Evolutionary conservation across 495 filamentous ascomycete species (phyloP).

Genomic region (Penicillium bovifimosum): DNA sequence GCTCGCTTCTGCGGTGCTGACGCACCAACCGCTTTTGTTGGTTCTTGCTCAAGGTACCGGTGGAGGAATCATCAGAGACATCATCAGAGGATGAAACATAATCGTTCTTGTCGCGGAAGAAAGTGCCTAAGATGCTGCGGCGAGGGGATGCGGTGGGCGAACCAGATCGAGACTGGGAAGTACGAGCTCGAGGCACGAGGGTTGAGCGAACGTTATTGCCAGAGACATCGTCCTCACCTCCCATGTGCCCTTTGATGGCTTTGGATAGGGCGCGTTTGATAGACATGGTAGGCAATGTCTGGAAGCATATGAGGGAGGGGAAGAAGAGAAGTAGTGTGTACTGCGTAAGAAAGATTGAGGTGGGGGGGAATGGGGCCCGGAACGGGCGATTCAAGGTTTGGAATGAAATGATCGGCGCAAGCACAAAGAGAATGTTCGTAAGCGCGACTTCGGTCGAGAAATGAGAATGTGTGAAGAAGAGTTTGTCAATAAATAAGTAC

Average conservation of each 20-base stretch:
- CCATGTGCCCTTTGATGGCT: slow-evolving; percentile 24
- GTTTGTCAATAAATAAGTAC: no score
- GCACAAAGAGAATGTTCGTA: no score
- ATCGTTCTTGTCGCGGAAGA: slow-evolving; percentile 35
- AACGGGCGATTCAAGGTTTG: not conserved
- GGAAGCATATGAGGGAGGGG: slow-evolving; percentile 1
- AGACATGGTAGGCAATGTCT: slow-evolving; percentile 31
- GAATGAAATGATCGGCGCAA: not conserved
- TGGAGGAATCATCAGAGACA: slow-evolving; percentile 41
- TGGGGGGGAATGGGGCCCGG: not conserved
- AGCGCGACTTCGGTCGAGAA: no score
- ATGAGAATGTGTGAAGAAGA: no score
- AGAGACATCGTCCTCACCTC: slow-evolving; percentile 20
- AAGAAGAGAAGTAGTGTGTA: not conserved
- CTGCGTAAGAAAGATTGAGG: not conserved
- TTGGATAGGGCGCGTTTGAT: slow-evolving; percentile 44
- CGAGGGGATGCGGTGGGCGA: slow-evolving; percentile 28
- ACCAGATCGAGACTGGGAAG: slow-evolving; percentile 11
- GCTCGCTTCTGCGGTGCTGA: slow-evolving; percentile 38
- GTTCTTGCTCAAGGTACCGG: slow-evolving; percentile 45
- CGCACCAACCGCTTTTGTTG: slow-evolving; percentile 46
- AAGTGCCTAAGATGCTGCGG: slow-evolving; percentile 37
- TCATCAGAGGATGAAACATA: slow-evolving; percentile 45
- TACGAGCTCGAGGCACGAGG: slow-evolving; percentile 13
- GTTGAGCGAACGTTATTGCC: slow-evolving; percentile 15